Conservation (phyloP, 2,329 filamentous ascomycete species). For the Myriosclerotinia curreyana region DNA sequence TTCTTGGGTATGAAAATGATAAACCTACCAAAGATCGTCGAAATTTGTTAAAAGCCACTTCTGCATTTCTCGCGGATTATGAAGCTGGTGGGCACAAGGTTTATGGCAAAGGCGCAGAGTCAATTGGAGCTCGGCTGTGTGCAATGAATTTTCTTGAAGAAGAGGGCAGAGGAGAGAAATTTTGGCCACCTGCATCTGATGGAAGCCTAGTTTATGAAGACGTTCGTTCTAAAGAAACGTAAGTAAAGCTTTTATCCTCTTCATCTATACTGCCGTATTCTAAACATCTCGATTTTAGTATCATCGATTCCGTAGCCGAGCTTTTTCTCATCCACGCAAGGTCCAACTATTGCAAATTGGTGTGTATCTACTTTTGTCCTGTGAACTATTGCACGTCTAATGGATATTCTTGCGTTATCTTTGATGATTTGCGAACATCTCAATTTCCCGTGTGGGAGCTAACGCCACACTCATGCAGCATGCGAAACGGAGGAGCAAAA, state of each 20-base stretch:
- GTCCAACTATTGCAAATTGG: slow-evolving; percentile 14
- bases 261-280: neutral
- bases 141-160: slow-evolving; percentile 23
- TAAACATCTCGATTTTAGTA: slow-evolving; percentile 15
- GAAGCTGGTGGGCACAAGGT: slow-evolving; percentile 20
- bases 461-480: slow-evolving; percentile 17
- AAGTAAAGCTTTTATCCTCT: neutral
- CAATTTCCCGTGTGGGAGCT: slow-evolving; percentile 18
- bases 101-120: slow-evolving; percentile 6
- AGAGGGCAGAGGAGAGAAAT: slow-evolving; percentile 20
- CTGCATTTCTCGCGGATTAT: slow-evolving; percentile 17
- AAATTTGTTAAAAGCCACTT: slow-evolving; percentile 17
- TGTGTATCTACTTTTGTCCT: slow-evolving; percentile 10
- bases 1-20: slow-evolving; percentile 24
- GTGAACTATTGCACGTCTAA: neutral
- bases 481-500: slow-evolving; percentile 14
- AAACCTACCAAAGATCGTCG: slow-evolving; percentile 16
- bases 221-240: slow-evolving; percentile 13
- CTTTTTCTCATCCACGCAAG: slow-evolving; percentile 20
- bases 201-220: slow-evolving; percentile 18
- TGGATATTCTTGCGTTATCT: neutral
- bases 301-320: slow-evolving; percentile 15
- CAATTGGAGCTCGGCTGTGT: slow-evolving; percentile 21
- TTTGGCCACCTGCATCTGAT: slow-evolving; percentile 16
- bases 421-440: slow-evolving; percentile 1